Base-by-base conservation (phyloP, 2,329 filamentous ascomycete species). In the Mycocentrospora acerina region DNA sequence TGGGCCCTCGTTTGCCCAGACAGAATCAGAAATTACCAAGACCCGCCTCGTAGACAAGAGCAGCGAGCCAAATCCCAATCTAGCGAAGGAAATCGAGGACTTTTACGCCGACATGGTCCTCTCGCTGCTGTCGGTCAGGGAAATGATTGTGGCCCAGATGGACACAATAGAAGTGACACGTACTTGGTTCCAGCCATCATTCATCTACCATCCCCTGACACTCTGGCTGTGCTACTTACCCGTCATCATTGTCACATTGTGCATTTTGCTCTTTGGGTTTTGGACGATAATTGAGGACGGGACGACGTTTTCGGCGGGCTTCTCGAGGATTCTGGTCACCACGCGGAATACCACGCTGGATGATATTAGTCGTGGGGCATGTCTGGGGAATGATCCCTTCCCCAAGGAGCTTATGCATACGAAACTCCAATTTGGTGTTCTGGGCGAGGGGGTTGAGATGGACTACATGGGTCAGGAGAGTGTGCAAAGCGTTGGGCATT, bases 41-140 rank as follows among this genome's bases (percentile, higher is more conserved):
- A 76, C 73, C 1, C 62, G 63, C n/a, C 58, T 77, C 1, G 59
- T 76, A 13, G 56, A 70, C 46, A 54, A 55, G 9, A 62, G 51
- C 3, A 57, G 48, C 15, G 45, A 57, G 13, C 57, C 62, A 1
- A 47, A 55, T 29, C 17, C 34, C 4, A 45, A 64, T n/a, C 46
- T 67, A 0, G 37, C 39, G 1, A 32, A 46, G 4, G 45, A 55
- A 7, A 40, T 66, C 7, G 58, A 64, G 28, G 19, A 30, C 3
- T 60, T 67, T 37, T 67, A 66, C 38, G 47, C 59, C 2, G 56
- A 66, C 30, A 59, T 67, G 46, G 48, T 68, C 0, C 48, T 68
- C 5, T 66, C 65, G 1, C 46, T 67, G 3, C 57, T 67, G 14
- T 63, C 62, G 1, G 51, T 54, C 15, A 67, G 68, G 1, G 53